phyloP scores from a whole-genome alignment of 2,329 filamentous ascomycete species.

The Fonsecaea pedrosoi region DNA sequence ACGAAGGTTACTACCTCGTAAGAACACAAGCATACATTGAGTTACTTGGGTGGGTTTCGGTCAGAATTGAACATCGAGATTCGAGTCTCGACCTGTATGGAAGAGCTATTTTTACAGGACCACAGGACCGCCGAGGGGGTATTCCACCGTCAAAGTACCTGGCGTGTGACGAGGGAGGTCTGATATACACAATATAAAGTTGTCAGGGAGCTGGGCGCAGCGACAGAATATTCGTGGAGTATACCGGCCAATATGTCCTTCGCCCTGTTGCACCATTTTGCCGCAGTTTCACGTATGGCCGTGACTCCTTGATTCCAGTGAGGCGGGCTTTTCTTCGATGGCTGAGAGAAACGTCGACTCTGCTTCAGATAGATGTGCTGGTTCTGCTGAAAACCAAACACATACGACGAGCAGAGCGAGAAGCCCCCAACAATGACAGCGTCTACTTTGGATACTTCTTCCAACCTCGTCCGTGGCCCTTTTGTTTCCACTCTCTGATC shows the following conservation, averaged over 20 bases:
- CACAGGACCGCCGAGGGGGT: background rate
- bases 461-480: constrained; percentile 75
- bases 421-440: background rate
- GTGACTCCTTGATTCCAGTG: background rate
- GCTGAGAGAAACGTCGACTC: background rate
- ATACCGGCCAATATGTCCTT: background rate
- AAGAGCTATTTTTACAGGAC: background rate
- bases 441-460: constrained; percentile 82
- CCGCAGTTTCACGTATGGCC: background rate
- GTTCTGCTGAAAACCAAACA: background rate
- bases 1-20: background rate
- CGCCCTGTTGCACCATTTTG: background rate
- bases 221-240: background rate
- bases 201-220: background rate
- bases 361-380: background rate
- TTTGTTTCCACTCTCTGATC: constrained; percentile 90
- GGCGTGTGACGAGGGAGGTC: background rate
- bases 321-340: background rate
- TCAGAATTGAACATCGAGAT: background rate
- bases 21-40: background rate
- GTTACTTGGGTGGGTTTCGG: background rate
- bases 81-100: background rate
- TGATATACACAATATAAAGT: background rate
- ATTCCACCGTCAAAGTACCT: background rate
- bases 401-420: background rate